Evolutionary conservation across 2,329 filamentous ascomycete genomes (phyloP).

Genomic region (Calcarisporium arbuscula): DNA sequence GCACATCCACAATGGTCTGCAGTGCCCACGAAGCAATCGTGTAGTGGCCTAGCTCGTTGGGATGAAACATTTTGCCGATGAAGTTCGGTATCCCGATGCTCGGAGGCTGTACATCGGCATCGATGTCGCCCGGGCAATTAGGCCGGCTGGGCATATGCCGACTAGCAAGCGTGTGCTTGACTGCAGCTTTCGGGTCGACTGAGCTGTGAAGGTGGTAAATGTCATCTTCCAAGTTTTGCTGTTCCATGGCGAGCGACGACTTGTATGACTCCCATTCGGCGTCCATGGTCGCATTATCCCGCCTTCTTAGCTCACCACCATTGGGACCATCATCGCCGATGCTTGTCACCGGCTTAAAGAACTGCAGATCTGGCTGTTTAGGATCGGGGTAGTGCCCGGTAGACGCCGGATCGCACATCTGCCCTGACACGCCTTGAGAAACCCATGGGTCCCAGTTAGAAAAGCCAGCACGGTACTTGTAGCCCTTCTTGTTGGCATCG

Average conservation of each 20-base stretch:
- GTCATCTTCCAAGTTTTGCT: not conserved
- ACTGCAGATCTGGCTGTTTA: constrained; percentile 22
- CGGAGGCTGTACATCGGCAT: constrained; percentile 6
- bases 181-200: constrained; percentile 9
- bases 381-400: constrained; percentile 21
- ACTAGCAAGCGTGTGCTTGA: constrained; percentile 15
- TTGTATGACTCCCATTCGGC: too few relatives aligned
- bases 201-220: constrained; percentile 16
- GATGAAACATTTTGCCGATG: constrained; percentile 25
- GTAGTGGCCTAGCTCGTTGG: constrained; percentile 21
- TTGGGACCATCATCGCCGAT: too few relatives aligned
- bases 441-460: constrained; percentile 24
- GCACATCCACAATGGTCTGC: constrained; percentile 10
- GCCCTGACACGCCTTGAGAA: constrained; percentile 20
- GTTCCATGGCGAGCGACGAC: too few relatives aligned
- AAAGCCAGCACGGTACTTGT: constrained; percentile 17
- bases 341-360: constrained; percentile 22
- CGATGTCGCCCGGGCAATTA: constrained; percentile 18
- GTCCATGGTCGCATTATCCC: too few relatives aligned
- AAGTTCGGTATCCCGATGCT: constrained; percentile 21
- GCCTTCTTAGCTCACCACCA: too few relatives aligned
- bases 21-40: constrained; percentile 22
- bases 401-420: constrained; percentile 20
- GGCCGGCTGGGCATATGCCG: constrained; percentile 18
- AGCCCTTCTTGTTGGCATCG: constrained; percentile 11